Percentiles rank a stretch among this genome's conserved stretches.
Conservation (phyloP, 495 filamentous ascomycete species). For the Xanthoparmelia taractica region DNA sequence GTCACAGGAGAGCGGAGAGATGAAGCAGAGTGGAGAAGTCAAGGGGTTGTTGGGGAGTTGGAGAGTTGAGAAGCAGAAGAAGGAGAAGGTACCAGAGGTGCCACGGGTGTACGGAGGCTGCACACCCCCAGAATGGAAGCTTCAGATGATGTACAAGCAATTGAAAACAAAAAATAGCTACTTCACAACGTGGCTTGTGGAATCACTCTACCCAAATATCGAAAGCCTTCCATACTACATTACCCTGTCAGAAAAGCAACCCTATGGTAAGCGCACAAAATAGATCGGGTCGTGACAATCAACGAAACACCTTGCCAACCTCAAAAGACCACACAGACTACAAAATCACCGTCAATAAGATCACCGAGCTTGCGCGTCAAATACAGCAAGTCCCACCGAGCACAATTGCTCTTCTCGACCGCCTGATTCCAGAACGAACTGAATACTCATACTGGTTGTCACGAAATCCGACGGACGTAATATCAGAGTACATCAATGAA, state of each 20-base stretch:
- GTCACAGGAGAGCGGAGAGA: not conserved
- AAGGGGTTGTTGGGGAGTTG: not conserved
- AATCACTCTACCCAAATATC: not conserved
- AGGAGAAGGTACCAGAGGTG: not conserved
- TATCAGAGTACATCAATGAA: not conserved
- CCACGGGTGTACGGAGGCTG: not conserved
- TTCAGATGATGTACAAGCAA: not conserved
- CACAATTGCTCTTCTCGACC: not conserved
- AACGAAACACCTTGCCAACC: not conserved
- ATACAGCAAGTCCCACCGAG: not conserved
- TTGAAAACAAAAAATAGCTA: not conserved
- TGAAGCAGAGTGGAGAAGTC: not conserved
- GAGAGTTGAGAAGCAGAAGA: not conserved
- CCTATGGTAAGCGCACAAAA: not conserved
- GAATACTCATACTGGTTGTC: not conserved
- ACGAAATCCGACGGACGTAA: not conserved
- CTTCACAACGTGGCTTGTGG: not conserved
- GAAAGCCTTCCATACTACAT: not conserved
- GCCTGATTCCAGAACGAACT: not conserved
- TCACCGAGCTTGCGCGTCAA: not conserved
- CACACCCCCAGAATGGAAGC: not conserved
- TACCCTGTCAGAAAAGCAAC: not conserved
- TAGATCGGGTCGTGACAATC: not conserved
- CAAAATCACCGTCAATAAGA: not conserved
- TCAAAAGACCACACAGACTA: not conserved